phyloP scores from a whole-genome alignment of 1,284 basidiomycete species.

The Lignosus rhinocerotis region DNA sequence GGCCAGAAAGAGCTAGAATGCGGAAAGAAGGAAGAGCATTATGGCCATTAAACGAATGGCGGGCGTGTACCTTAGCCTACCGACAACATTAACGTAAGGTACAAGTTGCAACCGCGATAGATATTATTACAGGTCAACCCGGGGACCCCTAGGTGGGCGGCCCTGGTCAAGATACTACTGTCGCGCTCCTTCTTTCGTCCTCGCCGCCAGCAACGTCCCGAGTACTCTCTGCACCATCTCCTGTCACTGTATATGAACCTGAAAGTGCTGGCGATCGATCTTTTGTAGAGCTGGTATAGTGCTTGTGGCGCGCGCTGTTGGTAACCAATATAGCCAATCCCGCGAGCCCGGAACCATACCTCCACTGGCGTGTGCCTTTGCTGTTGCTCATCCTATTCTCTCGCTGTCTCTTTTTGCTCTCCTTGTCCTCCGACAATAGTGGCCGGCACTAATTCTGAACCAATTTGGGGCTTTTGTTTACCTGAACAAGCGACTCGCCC shows the following conservation, averaged over 20 bases:
- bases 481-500: slow-evolving; percentile 25
- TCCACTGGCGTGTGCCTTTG: neutral
- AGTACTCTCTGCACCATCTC: neutral
- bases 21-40: neutral
- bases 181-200: neutral
- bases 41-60: neutral
- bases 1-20: neutral
- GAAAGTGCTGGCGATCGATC: slow-evolving; percentile 16
- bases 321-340: slow-evolving; percentile 24
- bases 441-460: slow-evolving; percentile 16
- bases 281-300: slow-evolving; percentile 13
- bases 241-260: slow-evolving; percentile 5
- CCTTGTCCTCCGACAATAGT: slow-evolving; percentile 15
- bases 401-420: neutral
- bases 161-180: neutral
- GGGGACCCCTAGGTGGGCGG: too few species aligned
- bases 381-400: slow-evolving; percentile 6
- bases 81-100: neutral
- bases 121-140: neutral
- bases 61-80: neutral
- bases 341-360: slow-evolving; percentile 16
- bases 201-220: slow-evolving; percentile 1
- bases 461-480: slow-evolving; percentile 26
- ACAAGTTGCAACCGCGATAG: neutral
- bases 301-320: slow-evolving; percentile 20